phyloP scores from a whole-genome alignment of 139 green algal species.

The Edaphochlamys debaryana region DNA sequence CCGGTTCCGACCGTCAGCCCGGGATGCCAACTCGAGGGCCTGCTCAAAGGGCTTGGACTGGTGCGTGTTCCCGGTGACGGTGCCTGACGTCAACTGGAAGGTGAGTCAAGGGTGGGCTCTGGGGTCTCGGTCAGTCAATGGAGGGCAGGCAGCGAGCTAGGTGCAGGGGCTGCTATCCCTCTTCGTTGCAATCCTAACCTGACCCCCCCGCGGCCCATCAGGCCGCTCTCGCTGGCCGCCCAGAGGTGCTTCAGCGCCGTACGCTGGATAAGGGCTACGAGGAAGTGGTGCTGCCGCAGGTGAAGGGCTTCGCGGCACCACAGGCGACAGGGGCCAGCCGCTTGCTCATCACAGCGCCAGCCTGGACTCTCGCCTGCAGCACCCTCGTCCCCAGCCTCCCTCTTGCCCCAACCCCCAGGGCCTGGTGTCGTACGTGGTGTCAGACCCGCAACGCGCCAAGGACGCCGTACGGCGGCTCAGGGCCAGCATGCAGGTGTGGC shows the following conservation, averaged over 20 bases:
- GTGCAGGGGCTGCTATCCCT: too few species aligned
- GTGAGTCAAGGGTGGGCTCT: too few species aligned
- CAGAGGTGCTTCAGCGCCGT: neutral
- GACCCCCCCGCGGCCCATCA: neutral
- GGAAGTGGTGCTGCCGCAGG: conserved; percentile 38
- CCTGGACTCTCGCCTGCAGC: neutral
- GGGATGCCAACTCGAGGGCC: too few species aligned
- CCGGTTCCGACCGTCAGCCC: too few species aligned
- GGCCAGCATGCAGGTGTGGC: conserved; percentile 53
- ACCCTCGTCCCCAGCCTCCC: neutral
- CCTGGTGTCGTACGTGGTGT: conserved; percentile 60
- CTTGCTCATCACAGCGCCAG: too few species aligned
- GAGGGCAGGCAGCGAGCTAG: too few species aligned
- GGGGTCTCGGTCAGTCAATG: too few species aligned
- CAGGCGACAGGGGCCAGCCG: too few species aligned
- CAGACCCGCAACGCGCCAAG: conserved; percentile 40
- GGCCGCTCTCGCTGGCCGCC: conserved; percentile 19
- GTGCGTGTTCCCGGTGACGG: too few species aligned
- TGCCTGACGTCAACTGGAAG: too few species aligned
- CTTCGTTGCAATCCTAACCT: too few species aligned
- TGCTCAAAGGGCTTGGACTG: too few species aligned
- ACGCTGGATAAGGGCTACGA: conserved; percentile 50
- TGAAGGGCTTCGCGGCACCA: neutral
- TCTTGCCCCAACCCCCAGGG: conserved; percentile 21
- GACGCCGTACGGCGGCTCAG: conserved; percentile 47